Evolutionary conservation across 2,329 filamentous ascomycete species (phyloP), one percentile per base, ranked within the genome.

Genomic region (Emergomyces pasteurianus): DNA sequence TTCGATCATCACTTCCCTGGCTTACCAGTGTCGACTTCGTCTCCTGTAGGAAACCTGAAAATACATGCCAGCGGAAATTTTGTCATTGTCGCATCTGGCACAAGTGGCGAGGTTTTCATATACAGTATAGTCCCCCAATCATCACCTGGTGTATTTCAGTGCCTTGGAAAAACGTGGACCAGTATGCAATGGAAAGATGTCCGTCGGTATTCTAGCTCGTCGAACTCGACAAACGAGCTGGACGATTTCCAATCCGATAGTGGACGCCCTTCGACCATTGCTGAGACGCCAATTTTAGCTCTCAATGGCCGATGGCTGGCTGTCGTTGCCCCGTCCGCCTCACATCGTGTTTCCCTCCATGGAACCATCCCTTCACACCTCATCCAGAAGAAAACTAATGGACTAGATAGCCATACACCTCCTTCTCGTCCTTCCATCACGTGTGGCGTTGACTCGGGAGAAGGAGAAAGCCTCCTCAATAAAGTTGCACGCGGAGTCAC

Each of bases 121-220:
- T 97, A 86, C 81, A 71, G 78, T 38, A 64, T 72, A 59, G 66
- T 63, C 43, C 63, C 60, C 28, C 65, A 65, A 53, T 66, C 65
- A 16, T 61, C 63, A 18, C 61, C 63, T 12, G 65, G 63, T 38
- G 62, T 64, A 16, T 87, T 84, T 69, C 77, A 79, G 62, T 96
- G 91, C 68, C 79, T 94, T 60, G 92, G 87, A 23, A 99, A 99
- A 75, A 77, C 95, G 21, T 99, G 94, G 94, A 96, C 94, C 0
- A 86, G 86, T 52, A 78, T 96, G 34, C 89, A 94, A 69, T 82
- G 71, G 16, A 71, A 70, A 50, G 71, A 76, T 58, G 64, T 68
- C 34, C 72, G 77, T 55, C 72, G 77, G 61, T 75, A 78, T 61
- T 80, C 78, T 14, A 73, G 72, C 14, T 79, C 78, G 23, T 78